Conservation (phyloP, 371 early-diverging fungal genomes). For the Mortierella sp. region DNA sequence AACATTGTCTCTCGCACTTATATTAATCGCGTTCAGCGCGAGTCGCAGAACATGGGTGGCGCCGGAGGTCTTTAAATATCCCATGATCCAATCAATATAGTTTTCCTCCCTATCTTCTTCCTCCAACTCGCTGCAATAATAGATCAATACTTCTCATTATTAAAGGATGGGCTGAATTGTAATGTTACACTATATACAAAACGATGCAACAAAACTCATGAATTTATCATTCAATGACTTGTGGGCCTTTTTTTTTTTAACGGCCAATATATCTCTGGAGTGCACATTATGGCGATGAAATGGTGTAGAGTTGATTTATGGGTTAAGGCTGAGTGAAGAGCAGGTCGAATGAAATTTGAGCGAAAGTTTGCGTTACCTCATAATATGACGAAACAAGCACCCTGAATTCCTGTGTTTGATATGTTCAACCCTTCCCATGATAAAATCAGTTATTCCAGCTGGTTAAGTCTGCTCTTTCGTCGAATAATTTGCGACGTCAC, state of each 20-base stretch:
- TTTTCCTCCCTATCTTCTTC: background rate
- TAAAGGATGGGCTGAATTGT: constrained; percentile 7
- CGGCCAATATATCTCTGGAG: too few species aligned
- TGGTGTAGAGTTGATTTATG: too few species aligned
- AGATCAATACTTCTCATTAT: constrained; percentile 9
- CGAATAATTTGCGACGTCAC: too few species aligned
- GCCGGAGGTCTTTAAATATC: constrained; percentile 48
- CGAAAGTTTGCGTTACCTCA: too few species aligned
- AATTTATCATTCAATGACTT: background rate
- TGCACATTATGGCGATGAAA: too few species aligned
- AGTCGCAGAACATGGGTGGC: constrained; percentile 68
- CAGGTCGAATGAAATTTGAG: too few species aligned
- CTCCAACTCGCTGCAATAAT: constrained; percentile 1
- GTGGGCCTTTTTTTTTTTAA: background rate
- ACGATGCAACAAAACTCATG: background rate
- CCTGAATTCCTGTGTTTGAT: too few species aligned
- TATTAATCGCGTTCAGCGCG: constrained; percentile 77
- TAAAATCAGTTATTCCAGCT: too few species aligned
- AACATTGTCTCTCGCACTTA: constrained; percentile 86
- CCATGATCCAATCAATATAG: background rate
- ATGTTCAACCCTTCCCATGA: too few species aligned
- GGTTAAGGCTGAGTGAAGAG: too few species aligned
- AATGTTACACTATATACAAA: background rate
- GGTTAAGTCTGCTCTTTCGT: too few species aligned
- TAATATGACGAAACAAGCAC: too few species aligned